Evolutionary conservation across 495 filamentous ascomycete genomes (phyloP).

Genomic region (Penicillium herquei): DNA sequence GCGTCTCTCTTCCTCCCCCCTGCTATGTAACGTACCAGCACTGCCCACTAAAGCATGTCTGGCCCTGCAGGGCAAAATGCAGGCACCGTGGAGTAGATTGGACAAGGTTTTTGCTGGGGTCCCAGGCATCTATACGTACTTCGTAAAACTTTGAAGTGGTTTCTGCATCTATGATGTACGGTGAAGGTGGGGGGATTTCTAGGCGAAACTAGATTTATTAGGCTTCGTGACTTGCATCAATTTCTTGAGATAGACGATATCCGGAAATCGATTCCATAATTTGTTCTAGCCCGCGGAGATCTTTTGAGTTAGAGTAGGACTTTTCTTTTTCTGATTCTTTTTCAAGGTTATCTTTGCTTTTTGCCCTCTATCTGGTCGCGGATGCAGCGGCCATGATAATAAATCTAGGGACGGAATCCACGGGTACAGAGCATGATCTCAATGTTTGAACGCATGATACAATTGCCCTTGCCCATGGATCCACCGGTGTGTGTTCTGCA

Average conservation of each 20-base stretch:
- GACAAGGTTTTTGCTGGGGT: not conserved
- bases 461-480: too few relatives aligned
- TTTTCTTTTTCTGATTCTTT: not conserved
- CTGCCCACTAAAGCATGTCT: conserved; percentile 16
- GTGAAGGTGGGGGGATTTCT: not conserved
- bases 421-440: not conserved
- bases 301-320: not conserved
- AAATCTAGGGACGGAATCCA: conserved; percentile 7
- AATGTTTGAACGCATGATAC: too few relatives aligned
- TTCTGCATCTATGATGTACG: not conserved
- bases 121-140: too few relatives aligned
- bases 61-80: conserved; percentile 23
- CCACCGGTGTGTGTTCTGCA: too few relatives aligned
- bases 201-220: not conserved
- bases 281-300: not conserved
- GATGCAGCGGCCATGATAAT: conserved; percentile 28
- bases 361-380: conserved; percentile 12
- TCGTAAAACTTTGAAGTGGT: not conserved
- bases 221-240: conserved; percentile 2
- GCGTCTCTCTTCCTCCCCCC: not conserved
- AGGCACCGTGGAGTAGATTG: conserved; percentile 12
- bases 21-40: conserved; percentile 9
- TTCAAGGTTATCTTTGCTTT: not conserved
- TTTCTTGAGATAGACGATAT: not conserved
- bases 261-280: not conserved